Conservation (phyloP, 106 monocot species). For the Dioscorea dumetorum region DNA sequence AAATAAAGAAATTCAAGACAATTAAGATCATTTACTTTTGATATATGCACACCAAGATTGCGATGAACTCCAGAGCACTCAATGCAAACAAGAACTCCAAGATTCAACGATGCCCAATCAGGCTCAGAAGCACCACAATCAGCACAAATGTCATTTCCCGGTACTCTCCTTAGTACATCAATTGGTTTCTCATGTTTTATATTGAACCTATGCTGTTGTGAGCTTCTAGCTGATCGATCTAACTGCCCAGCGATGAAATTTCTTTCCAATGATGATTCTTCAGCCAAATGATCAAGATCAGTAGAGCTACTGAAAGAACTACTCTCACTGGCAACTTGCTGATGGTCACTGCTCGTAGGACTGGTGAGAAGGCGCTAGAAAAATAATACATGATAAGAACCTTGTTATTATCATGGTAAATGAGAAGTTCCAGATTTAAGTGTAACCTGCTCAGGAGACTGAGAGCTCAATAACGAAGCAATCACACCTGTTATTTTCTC, state of each 20-base stretch:
- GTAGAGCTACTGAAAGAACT: constrained; percentile 77
- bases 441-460: constrained; percentile 83
- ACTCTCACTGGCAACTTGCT: constrained; percentile 39
- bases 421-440: no score
- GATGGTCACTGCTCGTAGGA: constrained; percentile 38
- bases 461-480: constrained; percentile 90
- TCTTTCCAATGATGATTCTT: constrained; percentile 51
- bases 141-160: constrained; percentile 85
- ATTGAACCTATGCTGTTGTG: constrained; percentile 42
- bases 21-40: constrained; percentile 51
- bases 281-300: constrained; percentile 60
- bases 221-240: constrained; percentile 47
- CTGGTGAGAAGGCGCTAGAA: constrained; percentile 58
- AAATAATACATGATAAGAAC: background rate
- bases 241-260: constrained; percentile 33
- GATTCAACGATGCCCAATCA: constrained; percentile 99
- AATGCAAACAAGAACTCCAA: constrained; percentile 96
- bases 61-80: constrained; percentile 99
- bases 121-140: constrained; percentile 92
- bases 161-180: constrained; percentile 66
- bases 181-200: constrained; percentile 74
- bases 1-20: no score
- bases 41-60: constrained; percentile 99
- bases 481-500: constrained; percentile 99
- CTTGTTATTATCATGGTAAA: background rate